Conservation (phyloP, 352 stramenopile genomes). For the Pythium insidiosum region DNA sequence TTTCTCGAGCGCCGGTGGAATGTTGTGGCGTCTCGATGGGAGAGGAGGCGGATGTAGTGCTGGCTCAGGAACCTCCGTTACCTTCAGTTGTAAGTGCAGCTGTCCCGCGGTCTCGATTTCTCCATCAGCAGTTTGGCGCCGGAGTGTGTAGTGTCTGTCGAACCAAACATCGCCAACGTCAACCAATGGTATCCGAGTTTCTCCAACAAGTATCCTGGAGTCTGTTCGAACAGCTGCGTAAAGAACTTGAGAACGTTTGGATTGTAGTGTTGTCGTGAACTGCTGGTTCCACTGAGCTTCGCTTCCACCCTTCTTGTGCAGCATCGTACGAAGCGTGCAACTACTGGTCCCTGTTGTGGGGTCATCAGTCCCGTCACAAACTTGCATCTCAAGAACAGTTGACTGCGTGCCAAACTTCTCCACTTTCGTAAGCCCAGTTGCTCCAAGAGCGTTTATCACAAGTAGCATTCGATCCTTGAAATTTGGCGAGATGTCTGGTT, state of each 20-base stretch:
- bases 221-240: slow-evolving; percentile 50
- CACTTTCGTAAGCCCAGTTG: slow-evolving; percentile 46
- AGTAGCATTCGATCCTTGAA: slow-evolving; percentile 21
- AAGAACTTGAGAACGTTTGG: slow-evolving; percentile 42
- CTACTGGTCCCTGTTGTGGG: not conserved
- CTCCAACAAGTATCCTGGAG: slow-evolving; percentile 59
- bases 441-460: slow-evolving; percentile 51
- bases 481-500: too few relatives aligned
- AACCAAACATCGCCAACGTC: slow-evolving; percentile 40
- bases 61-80: slow-evolving; percentile 26
- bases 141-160: slow-evolving; percentile 60
- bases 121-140: slow-evolving; percentile 12
- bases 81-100: slow-evolving; percentile 65
- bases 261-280: slow-evolving; percentile 46
- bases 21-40: not conserved
- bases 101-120: slow-evolving; percentile 22
- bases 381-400: slow-evolving; percentile 48
- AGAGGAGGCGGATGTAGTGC: not conserved
- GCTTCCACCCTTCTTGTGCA: slow-evolving; percentile 78
- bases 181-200: slow-evolving; percentile 34
- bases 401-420: slow-evolving; percentile 78
- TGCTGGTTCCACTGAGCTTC: slow-evolving; percentile 82
- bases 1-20: slow-evolving; percentile 38
- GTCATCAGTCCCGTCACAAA: slow-evolving; percentile 16
- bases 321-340: slow-evolving; percentile 28